Evolutionary conservation across 306 rosid genomes (phyloP), one percentile per base, ranked within the genome.

Genomic region (Parietaria judaica): DNA sequence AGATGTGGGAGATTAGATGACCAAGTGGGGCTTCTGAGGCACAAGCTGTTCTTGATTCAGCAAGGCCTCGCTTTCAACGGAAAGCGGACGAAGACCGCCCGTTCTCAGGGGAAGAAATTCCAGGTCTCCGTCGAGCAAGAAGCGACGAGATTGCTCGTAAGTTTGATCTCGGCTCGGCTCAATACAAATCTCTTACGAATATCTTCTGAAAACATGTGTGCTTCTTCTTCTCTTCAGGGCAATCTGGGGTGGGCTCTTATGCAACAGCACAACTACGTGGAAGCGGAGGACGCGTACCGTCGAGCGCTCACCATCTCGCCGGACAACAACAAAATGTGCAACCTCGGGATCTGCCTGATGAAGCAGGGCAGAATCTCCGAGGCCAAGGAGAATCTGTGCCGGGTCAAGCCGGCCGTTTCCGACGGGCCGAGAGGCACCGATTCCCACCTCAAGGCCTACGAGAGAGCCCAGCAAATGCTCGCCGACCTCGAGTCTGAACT

Each of bases 381-480:
- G 71, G 99, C 99, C 14, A 94, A 88, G 66, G 95, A 86, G 16
- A 94, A 83, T 38, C 80, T 94, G 36, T 71, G 81, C 13, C 65
- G 85, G 2, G 99, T 94, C 1, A 94, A 86, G 36, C 99, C 99
- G 0, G 95, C 99, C 0, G 80, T 88, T 2, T 69, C 76, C 1
- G 97, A 94, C 68, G 99, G 99, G 8, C 97, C 99, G n/a, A 82
- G 99, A 84, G 99, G 99, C 56, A 86, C 95, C 11, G 99, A 94
- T 66, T 94, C 99, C 48, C 99, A 94, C 58, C 78, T 94, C 70
- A 94, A 94, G 66, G 99, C 99, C 78, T 94, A 94, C 70, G 99
- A 94, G 66, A 86, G 99, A 67, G 99, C 99, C 14, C 99, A 94
- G 64, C 97, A 94, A 59, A 94, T 94, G 99, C 97, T 94, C 65